Conservation (phyloP, 768 basidiomycete genomes). For the Leucocoprinus sp. region DNA sequence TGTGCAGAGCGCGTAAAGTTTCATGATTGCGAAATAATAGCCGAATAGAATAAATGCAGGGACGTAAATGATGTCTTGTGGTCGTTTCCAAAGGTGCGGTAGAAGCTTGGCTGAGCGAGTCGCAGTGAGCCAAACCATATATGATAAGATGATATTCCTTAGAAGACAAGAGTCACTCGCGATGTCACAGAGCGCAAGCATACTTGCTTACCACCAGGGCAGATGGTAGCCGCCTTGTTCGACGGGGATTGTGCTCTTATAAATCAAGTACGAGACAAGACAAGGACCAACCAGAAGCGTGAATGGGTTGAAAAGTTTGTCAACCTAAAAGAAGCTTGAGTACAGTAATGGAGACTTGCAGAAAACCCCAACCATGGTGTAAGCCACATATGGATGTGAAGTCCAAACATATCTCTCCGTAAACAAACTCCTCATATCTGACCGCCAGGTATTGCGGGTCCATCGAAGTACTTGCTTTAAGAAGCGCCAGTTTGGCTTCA, state of each 20-base stretch:
- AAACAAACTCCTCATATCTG: conserved; percentile 81
- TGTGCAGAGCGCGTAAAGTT: conserved; percentile 83
- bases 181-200: background rate
- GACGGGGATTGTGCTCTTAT: conserved; percentile 66
- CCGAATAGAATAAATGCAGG: conserved; percentile 86
- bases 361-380: conserved; percentile 76
- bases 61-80: conserved; percentile 70
- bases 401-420: conserved; percentile 87
- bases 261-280: conserved; percentile 69
- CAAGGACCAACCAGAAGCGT: conserved; percentile 80
- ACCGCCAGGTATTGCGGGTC: conserved; percentile 94
- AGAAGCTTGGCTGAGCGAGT: conserved; percentile 75
- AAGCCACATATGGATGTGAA: conserved; percentile 83
- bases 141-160: conserved; percentile 65
- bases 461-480: conserved; percentile 89
- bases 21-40: conserved; percentile 94
- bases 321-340: conserved; percentile 40
- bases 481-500: conserved; percentile 97
- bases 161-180: conserved; percentile 5
- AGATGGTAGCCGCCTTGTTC: conserved; percentile 70
- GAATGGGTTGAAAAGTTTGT: conserved; percentile 81
- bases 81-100: conserved; percentile 73
- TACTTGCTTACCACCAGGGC: conserved; percentile 62
- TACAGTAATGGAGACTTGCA: conserved; percentile 22
- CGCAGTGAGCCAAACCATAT: conserved; percentile 62